phyloP scores from a whole-genome alignment of 768 basidiomycete genomes.

The Tricholoma saponaceum region DNA sequence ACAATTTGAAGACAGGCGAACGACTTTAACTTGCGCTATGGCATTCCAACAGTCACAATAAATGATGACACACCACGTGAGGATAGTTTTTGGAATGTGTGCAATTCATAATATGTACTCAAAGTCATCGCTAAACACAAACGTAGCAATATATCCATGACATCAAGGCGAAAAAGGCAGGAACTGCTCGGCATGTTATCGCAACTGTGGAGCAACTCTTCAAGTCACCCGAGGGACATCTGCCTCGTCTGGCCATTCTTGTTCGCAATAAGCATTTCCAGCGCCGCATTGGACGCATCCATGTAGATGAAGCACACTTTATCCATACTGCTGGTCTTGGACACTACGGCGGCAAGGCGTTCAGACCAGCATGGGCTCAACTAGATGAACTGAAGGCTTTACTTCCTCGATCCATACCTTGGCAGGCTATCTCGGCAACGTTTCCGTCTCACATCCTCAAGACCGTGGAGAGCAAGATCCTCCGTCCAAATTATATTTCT shows the following conservation, averaged over 20 bases:
- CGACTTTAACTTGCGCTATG: slow-evolving; percentile 15
- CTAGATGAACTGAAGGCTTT: slow-evolving; percentile 14
- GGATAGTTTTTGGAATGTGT: slow-evolving; percentile 15
- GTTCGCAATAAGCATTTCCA: slow-evolving; percentile 6
- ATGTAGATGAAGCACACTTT: slow-evolving; percentile 23
- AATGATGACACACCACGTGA: slow-evolving; percentile 21
- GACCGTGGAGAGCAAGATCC: slow-evolving; percentile 10
- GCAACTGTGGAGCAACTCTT: slow-evolving; percentile 18
- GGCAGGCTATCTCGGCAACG: slow-evolving; percentile 18
- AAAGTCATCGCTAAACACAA: background rate
- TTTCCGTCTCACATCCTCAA: slow-evolving; percentile 20
- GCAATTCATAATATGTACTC: background rate
- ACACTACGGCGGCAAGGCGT: slow-evolving; percentile 15
- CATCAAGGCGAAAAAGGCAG: background rate
- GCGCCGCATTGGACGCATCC: slow-evolving; percentile 5
- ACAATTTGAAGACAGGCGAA: background rate
- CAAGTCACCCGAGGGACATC: slow-evolving; percentile 14
- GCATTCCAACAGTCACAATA: slow-evolving; percentile 15
- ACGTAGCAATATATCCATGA: slow-evolving; percentile 8
- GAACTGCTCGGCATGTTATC: slow-evolving; percentile 11
- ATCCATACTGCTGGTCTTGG: slow-evolving; percentile 17
- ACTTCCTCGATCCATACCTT: slow-evolving; percentile 6
- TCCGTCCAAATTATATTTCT: slow-evolving; percentile 6
- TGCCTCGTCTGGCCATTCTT: slow-evolving; percentile 3
- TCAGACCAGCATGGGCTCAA: slow-evolving; percentile 19